Evolutionary conservation across 208 protist species (phyloP).

Genomic region (Wallacemonas sp.): DNA sequence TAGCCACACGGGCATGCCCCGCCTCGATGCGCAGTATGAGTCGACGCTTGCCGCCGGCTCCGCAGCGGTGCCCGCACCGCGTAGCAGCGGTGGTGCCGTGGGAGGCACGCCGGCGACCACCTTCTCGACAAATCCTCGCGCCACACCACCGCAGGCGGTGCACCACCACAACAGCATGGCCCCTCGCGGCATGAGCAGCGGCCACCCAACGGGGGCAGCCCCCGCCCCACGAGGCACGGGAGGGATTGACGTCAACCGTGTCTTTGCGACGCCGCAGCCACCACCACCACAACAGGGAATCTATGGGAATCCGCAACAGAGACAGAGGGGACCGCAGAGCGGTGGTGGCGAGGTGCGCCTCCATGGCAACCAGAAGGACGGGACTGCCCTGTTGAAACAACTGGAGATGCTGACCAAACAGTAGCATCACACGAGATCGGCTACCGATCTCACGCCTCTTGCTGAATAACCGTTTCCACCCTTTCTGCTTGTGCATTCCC

Average conservation of each 20-base stretch:
- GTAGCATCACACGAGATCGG: not conserved
- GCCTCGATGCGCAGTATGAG: constrained; percentile 16
- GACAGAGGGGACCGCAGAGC: not conserved
- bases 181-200: not conserved
- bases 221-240: not conserved
- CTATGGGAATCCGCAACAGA: not conserved
- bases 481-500: too few species aligned
- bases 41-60: not conserved
- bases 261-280: not conserved
- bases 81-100: not conserved
- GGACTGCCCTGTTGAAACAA: constrained; percentile 17
- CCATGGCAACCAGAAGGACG: not conserved
- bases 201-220: not conserved
- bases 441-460: not conserved
- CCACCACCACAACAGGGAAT: not conserved
- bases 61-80: not conserved
- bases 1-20: constrained; percentile 34
- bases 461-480: too few species aligned
- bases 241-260: not conserved
- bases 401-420: constrained; percentile 13
- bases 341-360: constrained; percentile 3
- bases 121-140: constrained; percentile 9
- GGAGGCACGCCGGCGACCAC: not conserved
- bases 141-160: not conserved
- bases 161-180: not conserved